phyloP scores from a whole-genome alignment of 495 filamentous ascomycete species.

The Daldinia concentrica region DNA sequence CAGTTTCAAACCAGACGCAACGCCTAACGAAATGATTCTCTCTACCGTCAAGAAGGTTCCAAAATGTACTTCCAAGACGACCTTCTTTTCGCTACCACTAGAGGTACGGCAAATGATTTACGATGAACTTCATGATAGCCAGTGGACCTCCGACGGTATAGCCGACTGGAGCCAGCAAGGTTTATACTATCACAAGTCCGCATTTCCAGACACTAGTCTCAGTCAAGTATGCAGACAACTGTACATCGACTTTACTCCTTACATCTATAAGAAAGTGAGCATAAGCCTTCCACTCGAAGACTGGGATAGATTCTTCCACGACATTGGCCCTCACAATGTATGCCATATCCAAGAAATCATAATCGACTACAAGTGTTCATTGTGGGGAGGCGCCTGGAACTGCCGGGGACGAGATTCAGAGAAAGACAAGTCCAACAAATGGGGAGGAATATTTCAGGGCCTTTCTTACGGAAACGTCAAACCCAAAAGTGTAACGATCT shows the following conservation, averaged over 20 bases:
- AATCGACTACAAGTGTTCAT: neutral
- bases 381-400: neutral
- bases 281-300: neutral
- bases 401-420: neutral
- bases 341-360: neutral
- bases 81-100: slow-evolving; percentile 4
- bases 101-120: neutral
- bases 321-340: neutral
- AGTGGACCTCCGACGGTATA: neutral
- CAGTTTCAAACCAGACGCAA: neutral
- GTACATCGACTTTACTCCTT: neutral
- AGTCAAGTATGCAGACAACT: neutral
- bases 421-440: neutral
- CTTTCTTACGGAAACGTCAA: neutral
- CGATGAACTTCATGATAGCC: neutral
- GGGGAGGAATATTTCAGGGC: neutral
- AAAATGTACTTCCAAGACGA: neutral
- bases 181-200: neutral
- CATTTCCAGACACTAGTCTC: neutral
- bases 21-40: neutral
- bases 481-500: neutral
- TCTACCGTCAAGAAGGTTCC: neutral
- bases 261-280: neutral
- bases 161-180: neutral
- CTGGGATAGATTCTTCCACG: neutral